phyloP scores from a whole-genome alignment of 257 asterid species.

The Hygrophila difformis region DNA sequence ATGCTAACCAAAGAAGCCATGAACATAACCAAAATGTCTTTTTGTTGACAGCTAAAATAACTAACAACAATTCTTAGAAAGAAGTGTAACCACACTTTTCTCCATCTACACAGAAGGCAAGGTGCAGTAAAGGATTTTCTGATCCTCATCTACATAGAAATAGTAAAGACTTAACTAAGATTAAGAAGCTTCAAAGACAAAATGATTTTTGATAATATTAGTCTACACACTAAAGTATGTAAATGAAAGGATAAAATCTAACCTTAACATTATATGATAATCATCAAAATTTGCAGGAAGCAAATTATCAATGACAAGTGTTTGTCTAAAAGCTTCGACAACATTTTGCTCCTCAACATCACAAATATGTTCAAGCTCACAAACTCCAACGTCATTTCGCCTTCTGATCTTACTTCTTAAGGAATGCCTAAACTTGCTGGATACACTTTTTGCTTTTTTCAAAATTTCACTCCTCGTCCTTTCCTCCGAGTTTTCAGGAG shows the following conservation, averaged over 20 bases:
- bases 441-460: conserved; percentile 29
- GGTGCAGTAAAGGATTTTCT: neutral
- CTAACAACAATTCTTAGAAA: too few relatives aligned
- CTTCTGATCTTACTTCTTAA: conserved; percentile 24
- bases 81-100: neutral
- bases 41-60: too few relatives aligned
- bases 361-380: conserved; percentile 27
- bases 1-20: too few relatives aligned
- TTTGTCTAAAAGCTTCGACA: conserved; percentile 50
- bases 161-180: neutral
- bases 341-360: conserved; percentile 27
- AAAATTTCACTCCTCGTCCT: conserved; percentile 27
- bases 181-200: neutral
- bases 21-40: too few relatives aligned
- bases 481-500: conserved; percentile 27
- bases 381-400: conserved; percentile 24
- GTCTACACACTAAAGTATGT: neutral
- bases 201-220: too few relatives aligned
- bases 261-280: conserved; percentile 61
- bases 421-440: conserved; percentile 28
- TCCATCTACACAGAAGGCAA: neutral
- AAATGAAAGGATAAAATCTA: conserved; percentile 2
- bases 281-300: conserved; percentile 60
- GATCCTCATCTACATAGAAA: too few relatives aligned
- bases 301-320: conserved; percentile 38